Evolutionary conservation across 495 filamentous ascomycete genomes (phyloP).

Genomic region (Clavariopsis aquatica): DNA sequence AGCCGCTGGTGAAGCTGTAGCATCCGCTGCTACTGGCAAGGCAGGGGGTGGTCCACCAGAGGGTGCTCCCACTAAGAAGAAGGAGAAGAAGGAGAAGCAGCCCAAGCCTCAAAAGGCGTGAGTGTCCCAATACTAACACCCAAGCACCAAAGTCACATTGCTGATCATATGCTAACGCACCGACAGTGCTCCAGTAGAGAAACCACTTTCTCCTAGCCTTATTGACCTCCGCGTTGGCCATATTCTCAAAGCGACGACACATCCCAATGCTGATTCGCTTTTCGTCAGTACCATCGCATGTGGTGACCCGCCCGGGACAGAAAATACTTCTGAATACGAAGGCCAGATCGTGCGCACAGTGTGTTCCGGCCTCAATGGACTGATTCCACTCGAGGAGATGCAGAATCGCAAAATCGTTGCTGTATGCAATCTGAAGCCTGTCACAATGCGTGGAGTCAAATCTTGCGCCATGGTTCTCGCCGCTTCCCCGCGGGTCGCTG

Average conservation of each 20-base stretch:
- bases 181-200: slow-evolving; percentile 51
- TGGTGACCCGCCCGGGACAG: slow-evolving; percentile 81
- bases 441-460: slow-evolving; percentile 98
- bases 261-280: slow-evolving; percentile 94
- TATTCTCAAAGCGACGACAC: slow-evolving; percentile 89
- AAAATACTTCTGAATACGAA: slow-evolving; percentile 84
- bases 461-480: slow-evolving; percentile 94
- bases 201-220: slow-evolving; percentile 74
- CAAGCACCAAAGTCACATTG: slow-evolving; percentile 16
- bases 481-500: slow-evolving; percentile 74
- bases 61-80: slow-evolving; percentile 63
- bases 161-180: background rate
- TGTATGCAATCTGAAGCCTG: slow-evolving; percentile 96
- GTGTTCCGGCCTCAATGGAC: slow-evolving; percentile 92
- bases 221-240: slow-evolving; percentile 96
- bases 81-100: slow-evolving; percentile 75
- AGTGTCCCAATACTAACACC: slow-evolving; percentile 37
- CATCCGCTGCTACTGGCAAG: slow-evolving; percentile 32
- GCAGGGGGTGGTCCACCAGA: slow-evolving; percentile 22
- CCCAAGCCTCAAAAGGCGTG: slow-evolving; percentile 64
- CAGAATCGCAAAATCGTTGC: slow-evolving; percentile 91
- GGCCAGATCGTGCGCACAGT: slow-evolving; percentile 89
- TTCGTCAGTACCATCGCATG: slow-evolving; percentile 96
- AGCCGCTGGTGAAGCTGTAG: slow-evolving; percentile 39
- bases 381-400: slow-evolving; percentile 92